A percentile compares a stretch with the other conserved stretches of the same genome.
These are phyloP conservation scores for Candolleomyces aberdarensis DNA, from an alignment of 768 basidiomycete genomes.

Conservation along the genomic window DNA sequence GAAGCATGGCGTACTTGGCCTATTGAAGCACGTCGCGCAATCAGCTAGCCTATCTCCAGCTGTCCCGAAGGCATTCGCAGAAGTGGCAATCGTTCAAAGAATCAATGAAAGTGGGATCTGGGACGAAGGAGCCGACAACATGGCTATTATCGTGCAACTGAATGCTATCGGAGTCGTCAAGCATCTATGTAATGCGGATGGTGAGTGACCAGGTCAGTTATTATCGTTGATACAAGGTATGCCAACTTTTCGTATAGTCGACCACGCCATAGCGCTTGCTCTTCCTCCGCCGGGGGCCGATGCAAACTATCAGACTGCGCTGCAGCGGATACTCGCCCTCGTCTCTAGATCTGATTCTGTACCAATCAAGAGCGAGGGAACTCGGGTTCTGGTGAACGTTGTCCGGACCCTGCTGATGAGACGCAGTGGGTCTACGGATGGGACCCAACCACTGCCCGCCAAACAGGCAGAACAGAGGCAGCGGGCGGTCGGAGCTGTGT, in stretches of 20 bases:
- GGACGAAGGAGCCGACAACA: conserved; percentile 66
- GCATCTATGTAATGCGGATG: conserved; percentile 75
- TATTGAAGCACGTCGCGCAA: conserved; percentile 85
- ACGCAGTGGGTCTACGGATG: conserved; percentile 23
- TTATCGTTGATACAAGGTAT: not conserved
- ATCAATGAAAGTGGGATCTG: conserved; percentile 66
- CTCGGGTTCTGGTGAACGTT: conserved; percentile 83
- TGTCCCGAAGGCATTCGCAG: conserved; percentile 58
- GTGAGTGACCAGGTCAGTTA: conserved; percentile 38
- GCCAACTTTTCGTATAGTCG: conserved; percentile 25
- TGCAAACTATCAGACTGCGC: conserved; percentile 38
- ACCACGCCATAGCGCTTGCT: conserved; percentile 50
- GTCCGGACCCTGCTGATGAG: conserved; percentile 74
- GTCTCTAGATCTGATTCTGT: conserved; percentile 76
- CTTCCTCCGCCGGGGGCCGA: conserved; percentile 35
- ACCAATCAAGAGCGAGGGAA: conserved; percentile 85
- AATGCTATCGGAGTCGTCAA: conserved; percentile 87
- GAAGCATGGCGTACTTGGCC: conserved; percentile 84
- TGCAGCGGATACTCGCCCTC: conserved; percentile 71
- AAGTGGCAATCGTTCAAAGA: conserved; percentile 59
- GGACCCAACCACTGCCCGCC: conserved; percentile 3
- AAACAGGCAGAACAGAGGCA: conserved; percentile 49
- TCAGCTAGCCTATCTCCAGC: conserved; percentile 51
- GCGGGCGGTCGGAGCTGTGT: conserved; percentile 49
- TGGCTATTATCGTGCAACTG: conserved; percentile 84